These are phyloP conservation scores for Stropharia rugosoannulata DNA, from an alignment of 768 basidiomycete species.

Conservation along the genomic window DNA sequence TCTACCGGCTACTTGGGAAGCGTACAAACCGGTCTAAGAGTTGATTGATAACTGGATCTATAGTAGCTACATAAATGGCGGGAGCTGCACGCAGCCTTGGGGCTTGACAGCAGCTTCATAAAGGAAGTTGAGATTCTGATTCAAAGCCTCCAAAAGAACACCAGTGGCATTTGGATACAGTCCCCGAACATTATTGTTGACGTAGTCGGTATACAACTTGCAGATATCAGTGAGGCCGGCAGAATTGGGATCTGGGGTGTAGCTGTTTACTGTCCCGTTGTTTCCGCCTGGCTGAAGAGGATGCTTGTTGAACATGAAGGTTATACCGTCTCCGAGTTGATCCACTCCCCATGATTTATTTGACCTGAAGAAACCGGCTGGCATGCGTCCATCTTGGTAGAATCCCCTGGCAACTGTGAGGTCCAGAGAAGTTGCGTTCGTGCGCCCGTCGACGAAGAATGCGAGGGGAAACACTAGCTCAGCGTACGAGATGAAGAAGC, in stretches of 20 bases:
- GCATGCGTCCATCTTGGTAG: constrained; percentile 19
- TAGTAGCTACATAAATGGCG: constrained; percentile 5
- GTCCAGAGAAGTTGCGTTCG: constrained; percentile 12
- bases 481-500: constrained; percentile 19
- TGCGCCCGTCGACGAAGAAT: constrained; percentile 25
- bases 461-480: constrained; percentile 6
- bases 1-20: too few species aligned
- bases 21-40: too few species aligned
- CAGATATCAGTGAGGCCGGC: constrained; percentile 14
- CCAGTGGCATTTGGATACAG: constrained; percentile 20
- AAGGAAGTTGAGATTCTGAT: constrained; percentile 13
- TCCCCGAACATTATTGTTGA: constrained; percentile 14
- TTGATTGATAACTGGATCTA: too few species aligned
- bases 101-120: constrained; percentile 3
- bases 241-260: neutral
- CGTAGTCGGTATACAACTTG: constrained; percentile 18
- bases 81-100: constrained; percentile 9
- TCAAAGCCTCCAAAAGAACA: constrained; percentile 12
- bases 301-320: neutral
- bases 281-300: constrained; percentile 19
- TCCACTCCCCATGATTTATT: neutral
- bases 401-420: constrained; percentile 18
- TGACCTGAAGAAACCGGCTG: constrained; percentile 14
- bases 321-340: constrained; percentile 6
- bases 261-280: neutral